Percentiles rank a stretch among this genome's conserved stretches.
phyloP scores from a whole-genome alignment of 164 flowering plant species.

The Echeveria elegans region DNA sequence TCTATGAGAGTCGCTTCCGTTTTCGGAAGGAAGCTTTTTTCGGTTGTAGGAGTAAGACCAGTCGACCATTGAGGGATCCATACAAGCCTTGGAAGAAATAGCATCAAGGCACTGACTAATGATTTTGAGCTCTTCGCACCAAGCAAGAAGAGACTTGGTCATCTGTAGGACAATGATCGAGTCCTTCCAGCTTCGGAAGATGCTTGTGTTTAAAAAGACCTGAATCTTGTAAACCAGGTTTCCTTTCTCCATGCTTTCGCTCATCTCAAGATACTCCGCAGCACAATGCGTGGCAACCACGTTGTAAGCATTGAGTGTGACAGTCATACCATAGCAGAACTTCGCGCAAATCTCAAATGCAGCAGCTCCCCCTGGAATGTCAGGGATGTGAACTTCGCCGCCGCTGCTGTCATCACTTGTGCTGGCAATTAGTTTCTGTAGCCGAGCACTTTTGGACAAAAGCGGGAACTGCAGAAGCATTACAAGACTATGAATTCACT shows the following conservation, averaged over 20 bases:
- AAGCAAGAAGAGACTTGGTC: conserved; percentile 42
- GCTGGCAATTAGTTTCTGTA: conserved; percentile 49
- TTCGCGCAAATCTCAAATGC: conserved; percentile 81
- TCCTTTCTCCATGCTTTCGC: conserved; percentile 62
- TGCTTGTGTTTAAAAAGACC: conserved; percentile 64
- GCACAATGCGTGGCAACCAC: conserved; percentile 75
- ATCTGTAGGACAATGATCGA: conserved; percentile 70
- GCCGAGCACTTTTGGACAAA: conserved; percentile 56
- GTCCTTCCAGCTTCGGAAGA: conserved; percentile 75
- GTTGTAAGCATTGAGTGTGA: conserved; percentile 73
- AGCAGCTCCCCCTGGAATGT: conserved; percentile 75
- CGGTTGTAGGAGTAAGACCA: conserved; percentile 76
- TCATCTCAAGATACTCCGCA: conserved; percentile 73
- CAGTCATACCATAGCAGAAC: conserved; percentile 75
- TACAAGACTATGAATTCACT: background rate
- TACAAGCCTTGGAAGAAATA: conserved; percentile 54
- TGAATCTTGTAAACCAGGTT: conserved; percentile 68
- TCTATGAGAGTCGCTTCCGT: conserved; percentile 34
- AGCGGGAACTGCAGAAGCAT: conserved; percentile 49
- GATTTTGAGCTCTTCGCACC: conserved; percentile 63
- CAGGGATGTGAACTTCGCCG: conserved; percentile 40
- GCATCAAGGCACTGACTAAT: conserved; percentile 60
- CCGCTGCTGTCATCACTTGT: conserved; percentile 35
- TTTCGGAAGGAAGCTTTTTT: conserved; percentile 50
- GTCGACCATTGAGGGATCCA: conserved; percentile 57